These are phyloP conservation scores for Strobilomyces dryophilus DNA, from an alignment of 768 basidiomycete genomes.

Conservation along the genomic window DNA sequence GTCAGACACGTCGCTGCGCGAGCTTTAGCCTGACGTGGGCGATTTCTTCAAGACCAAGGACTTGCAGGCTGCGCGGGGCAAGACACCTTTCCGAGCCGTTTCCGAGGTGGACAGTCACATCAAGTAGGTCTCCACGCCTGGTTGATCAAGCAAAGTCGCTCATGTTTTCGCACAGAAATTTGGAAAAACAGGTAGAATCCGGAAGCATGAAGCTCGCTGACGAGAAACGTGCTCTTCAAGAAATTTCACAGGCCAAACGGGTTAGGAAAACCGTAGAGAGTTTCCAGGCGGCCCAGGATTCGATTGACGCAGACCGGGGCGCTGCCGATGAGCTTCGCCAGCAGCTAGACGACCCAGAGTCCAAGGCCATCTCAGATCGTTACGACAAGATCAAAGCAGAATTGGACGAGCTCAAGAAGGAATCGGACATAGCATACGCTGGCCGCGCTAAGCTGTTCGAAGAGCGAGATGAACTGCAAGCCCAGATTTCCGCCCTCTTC, in stretches of 20 bases:
- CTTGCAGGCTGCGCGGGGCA: constrained; percentile 74
- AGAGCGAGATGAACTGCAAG: constrained; percentile 74
- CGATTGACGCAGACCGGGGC: constrained; percentile 75
- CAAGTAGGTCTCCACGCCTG: constrained; percentile 47
- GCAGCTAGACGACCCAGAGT: constrained; percentile 87
- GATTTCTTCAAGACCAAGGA: constrained; percentile 66
- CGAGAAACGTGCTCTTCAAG: constrained; percentile 92
- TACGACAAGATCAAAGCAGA: constrained; percentile 82
- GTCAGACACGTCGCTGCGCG: not conserved
- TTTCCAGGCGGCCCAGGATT: constrained; percentile 74
- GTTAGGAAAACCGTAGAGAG: constrained; percentile 71
- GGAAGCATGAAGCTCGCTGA: constrained; percentile 90
- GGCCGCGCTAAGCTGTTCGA: constrained; percentile 79
- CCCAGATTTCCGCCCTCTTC: constrained; percentile 66
- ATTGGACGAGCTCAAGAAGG: constrained; percentile 81
- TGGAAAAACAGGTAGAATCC: constrained; percentile 90
- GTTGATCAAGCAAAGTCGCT: not conserved
- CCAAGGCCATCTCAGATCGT: constrained; percentile 73
- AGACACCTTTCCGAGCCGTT: constrained; percentile 74
- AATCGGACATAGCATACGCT: constrained; percentile 80
- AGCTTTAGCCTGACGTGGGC: constrained; percentile 1
- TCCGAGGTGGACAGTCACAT: constrained; percentile 86
- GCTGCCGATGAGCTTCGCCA: constrained; percentile 75
- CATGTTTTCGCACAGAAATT: constrained; percentile 43
- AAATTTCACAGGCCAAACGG: constrained; percentile 74